Base-by-base conservation (phyloP, 441 rosid species). In the Biscutella laevigata region DNA sequence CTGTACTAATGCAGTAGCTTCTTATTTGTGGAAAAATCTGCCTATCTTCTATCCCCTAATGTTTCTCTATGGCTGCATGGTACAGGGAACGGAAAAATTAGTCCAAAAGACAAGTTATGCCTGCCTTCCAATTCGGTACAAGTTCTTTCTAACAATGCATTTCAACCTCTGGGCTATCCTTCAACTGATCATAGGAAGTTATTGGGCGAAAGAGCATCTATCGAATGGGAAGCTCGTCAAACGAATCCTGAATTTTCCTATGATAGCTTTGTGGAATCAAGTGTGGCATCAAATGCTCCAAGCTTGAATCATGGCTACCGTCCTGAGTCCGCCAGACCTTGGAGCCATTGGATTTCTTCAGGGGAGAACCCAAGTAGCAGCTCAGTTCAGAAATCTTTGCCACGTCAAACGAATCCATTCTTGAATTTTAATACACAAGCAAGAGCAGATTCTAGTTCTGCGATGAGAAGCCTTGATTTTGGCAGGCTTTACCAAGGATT, bases 281-380 rank as follows among this genome's bases (percentile, higher is more conserved):
- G 64, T 50, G 72, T 74, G 65, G 64, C 77, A 64, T 77, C 85
- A 49, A 74, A 66, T 62, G 62, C 53, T 47, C 76, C 78, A 14
- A 71, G 66, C 64, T 69, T 64, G 29, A 59, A 63, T 60, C 76
- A 57, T 16, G 49, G 69, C 53, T 50, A 68, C 62, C 66, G 58
- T 44, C 64, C 77, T 59, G 84, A 74, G 54, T 42, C 65, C 27
- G 68, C 68, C 50, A 79, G 73, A 62, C 60, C 82, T 10, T 76
- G 81, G 85, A 60, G 82, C 59, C 71, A 57, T 32, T 64, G 84
- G 20, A 69, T 68, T 75, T 64, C 80, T 14, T 58, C 79, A 67
- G 76, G 75, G 72, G 91, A 84, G 51, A 82, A 74, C 43, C 68
- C 68, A 65, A 60, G 54, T 50, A 55, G 59, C 56, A 70, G 73